These are phyloP conservation scores for Metschnikowia corniflorae DNA, from an alignment of 805 yeast species.

Conservation along the genomic window DNA sequence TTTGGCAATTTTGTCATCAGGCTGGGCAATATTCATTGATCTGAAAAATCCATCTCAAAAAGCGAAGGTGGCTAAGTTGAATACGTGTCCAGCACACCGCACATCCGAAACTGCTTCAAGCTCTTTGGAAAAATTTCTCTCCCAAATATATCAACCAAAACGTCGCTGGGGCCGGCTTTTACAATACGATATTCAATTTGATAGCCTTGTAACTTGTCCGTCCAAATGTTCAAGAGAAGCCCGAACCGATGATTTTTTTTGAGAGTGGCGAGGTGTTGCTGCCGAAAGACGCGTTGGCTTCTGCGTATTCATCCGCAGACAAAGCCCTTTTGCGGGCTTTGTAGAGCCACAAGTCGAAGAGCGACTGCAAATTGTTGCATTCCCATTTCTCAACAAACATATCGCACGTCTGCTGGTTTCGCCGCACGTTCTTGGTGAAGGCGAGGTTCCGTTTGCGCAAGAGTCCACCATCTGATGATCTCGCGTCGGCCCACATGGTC, in stretches of 20 bases:
- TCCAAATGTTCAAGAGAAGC: slow-evolving; percentile 11
- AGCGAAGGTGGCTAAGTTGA: too few relatives aligned
- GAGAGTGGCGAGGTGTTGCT: slow-evolving; percentile 35
- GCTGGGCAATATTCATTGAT: too few relatives aligned
- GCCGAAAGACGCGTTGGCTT: slow-evolving; percentile 21
- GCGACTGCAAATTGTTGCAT: slow-evolving; percentile 21
- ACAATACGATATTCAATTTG: too few relatives aligned
- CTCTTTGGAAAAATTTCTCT: too few relatives aligned
- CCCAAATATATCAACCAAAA: too few relatives aligned
- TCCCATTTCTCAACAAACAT: slow-evolving; percentile 34
- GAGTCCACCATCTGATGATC: slow-evolving; percentile 22
- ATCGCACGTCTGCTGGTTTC: slow-evolving; percentile 35
- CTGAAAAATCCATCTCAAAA: too few relatives aligned
- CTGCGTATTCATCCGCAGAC: slow-evolving; percentile 11
- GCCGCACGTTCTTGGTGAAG: slow-evolving; percentile 27
- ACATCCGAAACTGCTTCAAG: too few relatives aligned
- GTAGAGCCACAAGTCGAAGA: slow-evolving; percentile 38
- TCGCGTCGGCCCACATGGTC: slow-evolving; percentile 28
- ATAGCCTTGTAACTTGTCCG: too few relatives aligned
- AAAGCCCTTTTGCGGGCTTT: slow-evolving; percentile 19
- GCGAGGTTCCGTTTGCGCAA: slow-evolving; percentile 37
- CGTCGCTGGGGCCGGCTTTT: too few relatives aligned
- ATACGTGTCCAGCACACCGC: too few relatives aligned
- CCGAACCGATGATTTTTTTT: slow-evolving; percentile 13
- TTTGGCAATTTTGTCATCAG: too few relatives aligned